Percentiles rank a stretch among this genome's conserved stretches.
Evolutionary conservation across 306 rosid genomes (phyloP).

Genomic region (Oemleria cerasiformis): DNA sequence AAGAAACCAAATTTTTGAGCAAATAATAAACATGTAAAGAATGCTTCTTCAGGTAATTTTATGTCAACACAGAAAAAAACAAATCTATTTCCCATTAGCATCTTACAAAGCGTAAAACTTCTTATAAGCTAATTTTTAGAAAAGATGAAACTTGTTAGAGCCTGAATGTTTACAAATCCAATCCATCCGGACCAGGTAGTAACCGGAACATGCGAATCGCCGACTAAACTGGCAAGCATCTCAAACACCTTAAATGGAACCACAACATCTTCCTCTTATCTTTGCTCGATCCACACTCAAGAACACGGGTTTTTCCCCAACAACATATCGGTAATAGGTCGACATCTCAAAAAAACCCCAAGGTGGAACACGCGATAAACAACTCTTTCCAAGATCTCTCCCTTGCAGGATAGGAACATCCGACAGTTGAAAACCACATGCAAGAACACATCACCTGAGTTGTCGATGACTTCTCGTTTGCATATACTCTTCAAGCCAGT

Average conservation of each 20-base stretch:
- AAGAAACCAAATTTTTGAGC: too few relatives aligned
- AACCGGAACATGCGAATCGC: constrained; percentile 47
- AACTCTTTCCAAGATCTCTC: constrained; percentile 45
- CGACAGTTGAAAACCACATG: constrained; percentile 38
- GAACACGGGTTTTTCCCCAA: constrained; percentile 30
- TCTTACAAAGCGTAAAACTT: too few relatives aligned
- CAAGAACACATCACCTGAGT: constrained; percentile 24
- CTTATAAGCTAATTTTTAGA: constrained; percentile 1
- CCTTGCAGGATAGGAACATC: constrained; percentile 34
- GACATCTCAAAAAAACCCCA: constrained; percentile 45
- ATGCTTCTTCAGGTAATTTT: too few relatives aligned
- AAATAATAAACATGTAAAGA: too few relatives aligned
- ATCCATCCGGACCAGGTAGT: constrained; percentile 32
- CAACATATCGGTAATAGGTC: constrained; percentile 35
- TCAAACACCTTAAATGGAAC: constrained; percentile 41
- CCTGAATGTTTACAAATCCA: constrained; percentile 21
- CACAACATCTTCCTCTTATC: constrained; percentile 30
- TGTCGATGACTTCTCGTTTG: constrained; percentile 12
- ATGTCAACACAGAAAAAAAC: too few relatives aligned
- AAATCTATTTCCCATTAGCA: not conserved
- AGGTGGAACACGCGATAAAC: constrained; percentile 19
- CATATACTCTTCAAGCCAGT: constrained; percentile 38
- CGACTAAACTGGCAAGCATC: constrained; percentile 40
- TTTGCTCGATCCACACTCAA: constrained; percentile 23
- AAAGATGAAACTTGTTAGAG: not conserved